phyloP scores from a whole-genome alignment of 2,329 filamentous ascomycete genomes.

The Fusarium piperis region DNA sequence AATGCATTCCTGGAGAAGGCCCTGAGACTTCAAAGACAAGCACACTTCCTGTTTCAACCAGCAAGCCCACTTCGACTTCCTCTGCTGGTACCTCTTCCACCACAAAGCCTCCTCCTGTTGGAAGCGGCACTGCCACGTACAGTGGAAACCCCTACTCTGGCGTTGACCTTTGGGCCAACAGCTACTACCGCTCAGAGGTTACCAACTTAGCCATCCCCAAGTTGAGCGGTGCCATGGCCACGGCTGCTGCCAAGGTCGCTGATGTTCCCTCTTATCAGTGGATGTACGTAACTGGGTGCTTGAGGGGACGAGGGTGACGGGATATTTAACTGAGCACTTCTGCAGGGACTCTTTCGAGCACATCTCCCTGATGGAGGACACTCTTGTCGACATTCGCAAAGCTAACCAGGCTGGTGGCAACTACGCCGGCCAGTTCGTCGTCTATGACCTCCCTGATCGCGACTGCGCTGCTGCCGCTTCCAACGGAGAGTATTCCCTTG shows the following conservation, averaged over 20 bases:
- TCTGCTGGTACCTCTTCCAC: constrained; percentile 19
- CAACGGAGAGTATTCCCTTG: constrained; percentile 65
- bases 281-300: constrained; percentile 50
- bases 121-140: constrained; percentile 51
- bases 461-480: constrained; percentile 67
- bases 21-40: constrained; percentile 17
- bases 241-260: constrained; percentile 61
- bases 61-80: constrained; percentile 7
- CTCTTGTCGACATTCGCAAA: constrained; percentile 55
- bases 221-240: constrained; percentile 64
- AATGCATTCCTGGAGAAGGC: constrained; percentile 31
- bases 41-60: constrained; percentile 24
- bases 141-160: constrained; percentile 65
- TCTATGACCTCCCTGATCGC: constrained; percentile 68
- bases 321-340: constrained; percentile 5
- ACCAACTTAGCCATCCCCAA: constrained; percentile 68
- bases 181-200: constrained; percentile 65
- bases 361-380: constrained; percentile 56
- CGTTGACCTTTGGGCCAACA: constrained; percentile 63
- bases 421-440: constrained; percentile 61
- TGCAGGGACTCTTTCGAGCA: constrained; percentile 60
- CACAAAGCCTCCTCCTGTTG: constrained; percentile 39
- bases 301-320: accelerated
- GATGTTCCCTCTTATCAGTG: constrained; percentile 64
- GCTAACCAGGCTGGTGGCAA: constrained; percentile 50